Evolutionary conservation across 2,329 filamentous ascomycete genomes (phyloP), one percentile per base, ranked within the genome.

Genomic region (Pseudogymnoascus sp.): DNA sequence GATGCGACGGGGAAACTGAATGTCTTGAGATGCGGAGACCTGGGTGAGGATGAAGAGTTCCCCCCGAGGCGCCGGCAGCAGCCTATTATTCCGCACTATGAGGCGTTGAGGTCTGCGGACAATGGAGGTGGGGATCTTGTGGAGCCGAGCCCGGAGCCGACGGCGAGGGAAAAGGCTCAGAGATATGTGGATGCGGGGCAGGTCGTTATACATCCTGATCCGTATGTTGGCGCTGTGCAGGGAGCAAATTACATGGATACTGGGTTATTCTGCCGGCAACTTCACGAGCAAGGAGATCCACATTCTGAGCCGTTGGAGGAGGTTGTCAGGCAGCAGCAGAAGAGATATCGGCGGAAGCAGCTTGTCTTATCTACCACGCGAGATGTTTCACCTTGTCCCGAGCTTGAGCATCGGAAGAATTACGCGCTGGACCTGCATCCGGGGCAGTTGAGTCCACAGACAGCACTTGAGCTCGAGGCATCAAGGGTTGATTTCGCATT

Each of bases 1-100:
- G 85, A 88, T 69, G 83, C 83, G 0, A 85, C 81, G 2, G 85
- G 85, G 0, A 80, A 83, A 5, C 77, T 87, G 0, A 85, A 83
- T 64, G 68, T 87, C 0, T 70, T 87, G 2, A 80, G 79, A 0
- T 70, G 81, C 2, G 77, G 84, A 63, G 75, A 80, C 16, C 71
- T 73, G 1, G 76, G 78, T 10, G 51, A 21, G 11, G 60, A 67
- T 5, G 63, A 64, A 36, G 64, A 67, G 16, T 54, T 4, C 5
- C 34, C 21, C 2, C 72, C 71, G 4, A 69, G 81, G 29, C 77
- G 79, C 5, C 77, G 76, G 0, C 82, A 82, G 0, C 77, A 76
- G 14, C 76, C 77, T 0, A 77, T 84, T 29, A 78, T 77, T 11
- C 80, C 77, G 0, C 85, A 87, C 5, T 39, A 61, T 7, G 61